These are phyloP conservation scores for Herpetomonas tarakana DNA, from an alignment of 208 protist species.

Conservation along the genomic window DNA sequence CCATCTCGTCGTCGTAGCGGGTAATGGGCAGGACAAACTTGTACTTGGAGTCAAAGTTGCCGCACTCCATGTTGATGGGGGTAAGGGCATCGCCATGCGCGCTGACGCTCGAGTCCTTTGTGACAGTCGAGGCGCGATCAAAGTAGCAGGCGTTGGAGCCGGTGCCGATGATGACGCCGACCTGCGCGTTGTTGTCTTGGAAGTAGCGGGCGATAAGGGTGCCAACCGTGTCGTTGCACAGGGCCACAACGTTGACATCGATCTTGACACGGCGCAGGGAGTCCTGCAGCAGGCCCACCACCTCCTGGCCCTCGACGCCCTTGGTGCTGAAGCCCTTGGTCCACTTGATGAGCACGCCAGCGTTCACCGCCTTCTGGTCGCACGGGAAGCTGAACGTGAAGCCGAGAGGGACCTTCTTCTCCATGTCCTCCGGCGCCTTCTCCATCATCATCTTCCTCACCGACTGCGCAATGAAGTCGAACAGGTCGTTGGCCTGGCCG, in stretches of 20 bases:
- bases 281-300: slow-evolving; percentile 81
- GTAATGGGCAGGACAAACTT: slow-evolving; percentile 70
- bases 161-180: slow-evolving; percentile 90
- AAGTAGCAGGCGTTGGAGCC: slow-evolving; percentile 92
- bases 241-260: slow-evolving; percentile 78
- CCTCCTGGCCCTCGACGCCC: slow-evolving; percentile 83
- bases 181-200: slow-evolving; percentile 48
- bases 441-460: slow-evolving; percentile 62
- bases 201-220: slow-evolving; percentile 82
- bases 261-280: slow-evolving; percentile 57
- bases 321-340: slow-evolving; percentile 91
- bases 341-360: slow-evolving; percentile 86
- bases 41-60: slow-evolving; percentile 86
- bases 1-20: slow-evolving; percentile 68
- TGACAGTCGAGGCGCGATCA: slow-evolving; percentile 68
- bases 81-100: slow-evolving; percentile 40
- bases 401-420: slow-evolving; percentile 62
- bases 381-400: slow-evolving; percentile 94
- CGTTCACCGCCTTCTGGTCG: slow-evolving; percentile 73
- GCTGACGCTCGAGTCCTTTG: slow-evolving; percentile 59
- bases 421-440: slow-evolving; percentile 60
- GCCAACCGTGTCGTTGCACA: slow-evolving; percentile 92
- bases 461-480: slow-evolving; percentile 84
- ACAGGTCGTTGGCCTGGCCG: slow-evolving; percentile 64
- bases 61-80: slow-evolving; percentile 92